Percentiles rank a stretch among this genome's conserved stretches.
phyloP scores from a whole-genome alignment of 495 filamentous ascomycete species.

The Chaetomium fimeti region DNA sequence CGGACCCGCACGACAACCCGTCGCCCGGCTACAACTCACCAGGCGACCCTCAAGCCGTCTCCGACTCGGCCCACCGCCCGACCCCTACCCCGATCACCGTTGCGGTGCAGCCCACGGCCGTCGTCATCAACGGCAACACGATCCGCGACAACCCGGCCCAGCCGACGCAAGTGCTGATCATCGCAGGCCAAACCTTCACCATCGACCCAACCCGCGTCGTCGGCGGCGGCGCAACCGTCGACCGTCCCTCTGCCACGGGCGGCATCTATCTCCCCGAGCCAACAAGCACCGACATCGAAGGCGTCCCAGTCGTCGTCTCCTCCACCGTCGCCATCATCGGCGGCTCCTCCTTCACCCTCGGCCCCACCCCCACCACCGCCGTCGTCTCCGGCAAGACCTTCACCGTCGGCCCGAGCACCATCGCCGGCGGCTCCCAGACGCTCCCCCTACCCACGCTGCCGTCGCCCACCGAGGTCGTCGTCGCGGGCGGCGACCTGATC shows the following conservation, averaged over 20 bases:
- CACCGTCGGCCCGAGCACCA: conserved; percentile 46
- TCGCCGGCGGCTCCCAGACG: conserved; percentile 40
- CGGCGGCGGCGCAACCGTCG: conserved; percentile 43
- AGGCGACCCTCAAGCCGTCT: conserved; percentile 9
- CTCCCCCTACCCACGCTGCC: conserved; percentile 37
- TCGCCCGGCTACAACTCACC: conserved; percentile 35
- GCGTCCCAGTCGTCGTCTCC: conserved; percentile 43
- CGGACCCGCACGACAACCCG: conserved; percentile 5
- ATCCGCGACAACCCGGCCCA: conserved; percentile 39
- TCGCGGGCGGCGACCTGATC: conserved; percentile 47
- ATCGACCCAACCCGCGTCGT: conserved; percentile 44
- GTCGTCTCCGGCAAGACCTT: conserved; percentile 44
- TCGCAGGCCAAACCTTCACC: conserved; percentile 45
- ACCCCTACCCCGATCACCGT: conserved; percentile 37
- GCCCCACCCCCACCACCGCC: conserved; percentile 26
- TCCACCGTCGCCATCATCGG: conserved; percentile 47
- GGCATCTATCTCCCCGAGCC: conserved; percentile 33
- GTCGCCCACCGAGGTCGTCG: conserved; percentile 43
- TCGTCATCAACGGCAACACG: conserved; percentile 46
- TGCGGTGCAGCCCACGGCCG: conserved; percentile 41
- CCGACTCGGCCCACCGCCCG: conserved; percentile 14
- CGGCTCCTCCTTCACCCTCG: conserved; percentile 46
- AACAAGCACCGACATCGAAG: conserved; percentile 41
- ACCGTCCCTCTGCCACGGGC: conserved; percentile 32
- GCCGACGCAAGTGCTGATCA: conserved; percentile 41